phyloP scores from a whole-genome alignment of 495 filamentous ascomycete species.

The Podospora comata region DNA sequence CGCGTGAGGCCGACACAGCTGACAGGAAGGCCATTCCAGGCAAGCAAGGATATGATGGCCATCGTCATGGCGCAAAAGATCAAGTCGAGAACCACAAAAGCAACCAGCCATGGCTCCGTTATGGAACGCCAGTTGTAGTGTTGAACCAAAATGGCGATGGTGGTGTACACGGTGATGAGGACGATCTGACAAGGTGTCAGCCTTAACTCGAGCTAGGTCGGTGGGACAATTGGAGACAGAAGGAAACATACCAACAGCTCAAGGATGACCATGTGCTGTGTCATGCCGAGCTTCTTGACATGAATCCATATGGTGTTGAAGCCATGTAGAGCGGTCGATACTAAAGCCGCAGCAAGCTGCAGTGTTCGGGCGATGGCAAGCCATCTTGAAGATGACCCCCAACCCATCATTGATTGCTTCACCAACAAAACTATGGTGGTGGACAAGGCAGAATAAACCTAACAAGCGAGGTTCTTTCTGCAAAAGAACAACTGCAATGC shows the following conservation, averaged over 20 bases:
- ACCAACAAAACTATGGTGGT: slow-evolving; percentile 20
- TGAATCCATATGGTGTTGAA: slow-evolving; percentile 37
- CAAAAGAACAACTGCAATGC: background rate
- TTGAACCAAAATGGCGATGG: slow-evolving; percentile 32
- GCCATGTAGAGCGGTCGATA: slow-evolving; percentile 35
- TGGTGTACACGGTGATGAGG: slow-evolving; percentile 35
- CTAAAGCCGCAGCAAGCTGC: slow-evolving; percentile 32
- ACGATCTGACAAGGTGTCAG: slow-evolving; percentile 28
- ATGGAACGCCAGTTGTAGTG: slow-evolving; percentile 30
- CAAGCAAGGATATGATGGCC: slow-evolving; percentile 34
- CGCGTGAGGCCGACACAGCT: slow-evolving; percentile 39
- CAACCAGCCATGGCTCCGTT: slow-evolving; percentile 25
- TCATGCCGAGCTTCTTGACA: slow-evolving; percentile 24
- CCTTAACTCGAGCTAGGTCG: background rate
- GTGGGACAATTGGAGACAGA: background rate
- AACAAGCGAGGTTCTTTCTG: background rate
- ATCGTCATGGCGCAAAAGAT: slow-evolving; percentile 29
- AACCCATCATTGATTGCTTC: slow-evolving; percentile 24
- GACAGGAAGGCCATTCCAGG: slow-evolving; percentile 34
- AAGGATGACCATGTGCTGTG: slow-evolving; percentile 31
- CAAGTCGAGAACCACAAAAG: slow-evolving; percentile 32
- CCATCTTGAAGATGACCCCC: slow-evolving; percentile 34
- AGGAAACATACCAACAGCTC: slow-evolving; percentile 38
- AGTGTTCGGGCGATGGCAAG: slow-evolving; percentile 32
- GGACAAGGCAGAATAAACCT: slow-evolving; percentile 8